Conservation (phyloP, 2,329 filamentous ascomycete species). For the Colletotrichum camelliae region DNA sequence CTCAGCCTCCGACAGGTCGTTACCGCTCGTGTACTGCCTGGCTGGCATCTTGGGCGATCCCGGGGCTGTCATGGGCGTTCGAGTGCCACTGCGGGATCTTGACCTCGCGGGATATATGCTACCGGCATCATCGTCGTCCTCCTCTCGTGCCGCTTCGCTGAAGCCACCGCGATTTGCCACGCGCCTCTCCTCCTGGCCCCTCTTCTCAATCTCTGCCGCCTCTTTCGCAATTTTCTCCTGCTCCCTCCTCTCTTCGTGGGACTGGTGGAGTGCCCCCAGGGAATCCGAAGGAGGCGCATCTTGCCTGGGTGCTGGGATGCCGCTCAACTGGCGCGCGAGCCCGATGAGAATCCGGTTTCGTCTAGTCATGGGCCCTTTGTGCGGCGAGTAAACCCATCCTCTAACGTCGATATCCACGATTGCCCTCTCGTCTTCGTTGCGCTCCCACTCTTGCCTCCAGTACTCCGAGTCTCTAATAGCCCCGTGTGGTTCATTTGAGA, state of each 20-base stretch:
- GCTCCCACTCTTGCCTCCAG: constrained; percentile 80
- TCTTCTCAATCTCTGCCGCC: constrained; percentile 77
- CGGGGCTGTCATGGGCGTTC: constrained; percentile 44
- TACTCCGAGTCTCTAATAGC: constrained; percentile 70
- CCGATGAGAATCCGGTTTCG: constrained; percentile 88
- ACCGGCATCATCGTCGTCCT: constrained; percentile 42
- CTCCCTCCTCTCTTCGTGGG: constrained; percentile 56
- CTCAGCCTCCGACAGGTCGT: constrained; percentile 77
- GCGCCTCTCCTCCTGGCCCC: constrained; percentile 73
- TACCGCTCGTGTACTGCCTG: constrained; percentile 40
- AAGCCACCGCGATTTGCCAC: constrained; percentile 75
- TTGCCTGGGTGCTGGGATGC: constrained; percentile 73
- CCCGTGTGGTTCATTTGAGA: constrained; percentile 39
- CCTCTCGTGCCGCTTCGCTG: constrained; percentile 66
- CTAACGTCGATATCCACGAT: constrained; percentile 93
- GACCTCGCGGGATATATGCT: constrained; percentile 32
- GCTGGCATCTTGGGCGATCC: constrained; percentile 47
- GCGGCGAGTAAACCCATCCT: constrained; percentile 93
- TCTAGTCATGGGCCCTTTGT: constrained; percentile 81
- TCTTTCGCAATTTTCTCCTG: constrained; percentile 74
- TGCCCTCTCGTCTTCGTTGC: constrained; percentile 80
- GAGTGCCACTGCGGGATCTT: constrained; percentile 34
- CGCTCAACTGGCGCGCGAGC: constrained; percentile 85
- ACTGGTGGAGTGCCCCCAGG: constrained; percentile 35
- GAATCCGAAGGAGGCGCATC: constrained; percentile 26